Evolutionary conservation across 108 stramenopile genomes (phyloP).

Genomic region (Thalassiosira profunda): DNA sequence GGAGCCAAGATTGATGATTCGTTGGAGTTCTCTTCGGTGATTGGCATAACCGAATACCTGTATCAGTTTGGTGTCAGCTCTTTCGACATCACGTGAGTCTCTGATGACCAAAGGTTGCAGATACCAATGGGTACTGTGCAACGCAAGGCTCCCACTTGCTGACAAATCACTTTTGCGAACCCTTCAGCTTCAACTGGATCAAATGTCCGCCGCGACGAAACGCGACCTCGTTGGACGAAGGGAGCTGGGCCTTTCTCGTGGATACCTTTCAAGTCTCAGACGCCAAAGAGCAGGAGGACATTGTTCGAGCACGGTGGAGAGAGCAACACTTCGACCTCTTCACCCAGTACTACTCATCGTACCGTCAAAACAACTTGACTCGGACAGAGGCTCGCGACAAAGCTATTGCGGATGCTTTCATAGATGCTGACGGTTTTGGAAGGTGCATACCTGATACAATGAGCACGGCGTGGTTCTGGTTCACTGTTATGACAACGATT

Average conservation of each 20-base stretch:
- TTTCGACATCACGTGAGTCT: constrained; percentile 19
- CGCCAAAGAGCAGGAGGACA: background rate
- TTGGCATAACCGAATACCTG: background rate
- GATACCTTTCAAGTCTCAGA: background rate
- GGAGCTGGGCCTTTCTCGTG: background rate
- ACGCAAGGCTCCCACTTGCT: background rate
- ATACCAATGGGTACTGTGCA: background rate
- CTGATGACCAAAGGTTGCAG: no score
- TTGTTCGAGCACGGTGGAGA: background rate
- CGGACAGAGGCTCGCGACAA: background rate
- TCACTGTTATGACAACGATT: constrained; percentile 65
- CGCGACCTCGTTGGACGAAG: background rate
- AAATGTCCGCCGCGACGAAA: constrained; percentile 19
- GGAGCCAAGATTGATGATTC: background rate
- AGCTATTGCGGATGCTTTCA: background rate
- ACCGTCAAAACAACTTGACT: background rate
- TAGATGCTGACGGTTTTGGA: constrained; percentile 10
- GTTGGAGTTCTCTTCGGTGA: no score
- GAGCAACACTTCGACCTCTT: background rate
- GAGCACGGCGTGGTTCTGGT: constrained; percentile 50
- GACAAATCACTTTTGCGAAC: background rate
- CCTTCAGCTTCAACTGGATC: constrained; percentile 55
- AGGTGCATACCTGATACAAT: background rate
- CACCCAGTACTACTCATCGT: background rate
- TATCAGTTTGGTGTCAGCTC: background rate